Evolutionary conservation across 331 rosid species (phyloP).

Genomic region (Cydonia oblonga): DNA sequence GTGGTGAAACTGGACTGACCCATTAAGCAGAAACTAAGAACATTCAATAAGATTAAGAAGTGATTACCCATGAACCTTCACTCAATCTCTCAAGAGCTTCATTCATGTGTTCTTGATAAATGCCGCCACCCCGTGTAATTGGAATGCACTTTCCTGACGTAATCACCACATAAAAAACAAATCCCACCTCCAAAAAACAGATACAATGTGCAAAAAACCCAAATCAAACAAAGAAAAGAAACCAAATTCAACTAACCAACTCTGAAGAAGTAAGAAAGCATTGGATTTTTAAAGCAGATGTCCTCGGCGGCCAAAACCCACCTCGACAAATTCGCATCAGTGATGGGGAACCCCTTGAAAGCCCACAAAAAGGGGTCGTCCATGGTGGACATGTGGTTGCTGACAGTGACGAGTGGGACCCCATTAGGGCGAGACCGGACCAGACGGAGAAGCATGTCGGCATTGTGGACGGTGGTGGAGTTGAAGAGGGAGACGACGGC

Average conservation of each 20-base stretch:
- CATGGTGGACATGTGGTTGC: constrained; percentile 96
- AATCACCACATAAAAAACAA: constrained; percentile 11
- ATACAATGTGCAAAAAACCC: neutral
- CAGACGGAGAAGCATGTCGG: constrained; percentile 53
- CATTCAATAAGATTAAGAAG: constrained; percentile 3
- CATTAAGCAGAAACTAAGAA: neutral
- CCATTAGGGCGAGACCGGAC: constrained; percentile 59
- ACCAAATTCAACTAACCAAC: constrained; percentile 26
- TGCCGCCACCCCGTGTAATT: constrained; percentile 79
- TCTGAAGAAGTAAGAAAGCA: constrained; percentile 56
- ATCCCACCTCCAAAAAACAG: neutral
- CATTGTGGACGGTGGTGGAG: constrained; percentile 60
- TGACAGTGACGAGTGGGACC: constrained; percentile 72
- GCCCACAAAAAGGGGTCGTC: constrained; percentile 93
- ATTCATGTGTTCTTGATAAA: constrained; percentile 77
- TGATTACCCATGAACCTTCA: constrained; percentile 77
- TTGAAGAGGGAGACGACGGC: constrained; percentile 46
- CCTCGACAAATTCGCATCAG: constrained; percentile 37
- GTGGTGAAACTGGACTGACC: neutral
- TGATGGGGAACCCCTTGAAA: constrained; percentile 61
- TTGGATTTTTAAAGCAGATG: constrained; percentile 54
- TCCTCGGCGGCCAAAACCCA: constrained; percentile 87
- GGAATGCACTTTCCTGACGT: constrained; percentile 89
- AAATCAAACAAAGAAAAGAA: neutral
- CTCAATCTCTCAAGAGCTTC: constrained; percentile 73